Percentiles rank a stretch among this genome's conserved stretches.
Conservation (phyloP, 768 basidiomycete species). For the Tulasnella sp. region DNA sequence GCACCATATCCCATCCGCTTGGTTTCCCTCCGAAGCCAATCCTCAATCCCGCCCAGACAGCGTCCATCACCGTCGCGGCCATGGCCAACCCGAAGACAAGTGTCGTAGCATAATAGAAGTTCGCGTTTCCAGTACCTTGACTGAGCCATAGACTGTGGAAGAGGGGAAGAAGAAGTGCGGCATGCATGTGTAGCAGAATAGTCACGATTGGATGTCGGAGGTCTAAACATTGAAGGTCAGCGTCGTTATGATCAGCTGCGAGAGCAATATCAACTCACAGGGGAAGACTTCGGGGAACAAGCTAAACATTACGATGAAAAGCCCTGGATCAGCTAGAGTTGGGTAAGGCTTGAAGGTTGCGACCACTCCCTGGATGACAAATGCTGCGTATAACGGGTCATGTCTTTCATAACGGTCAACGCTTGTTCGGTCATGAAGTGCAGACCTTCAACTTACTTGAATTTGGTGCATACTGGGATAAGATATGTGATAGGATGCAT, state of each 20-base stretch:
- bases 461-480: constrained; percentile 75
- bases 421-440: background rate
- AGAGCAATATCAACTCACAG: constrained; percentile 34
- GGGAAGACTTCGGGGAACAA: constrained; percentile 77
- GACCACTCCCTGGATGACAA: constrained; percentile 63
- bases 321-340: constrained; percentile 74
- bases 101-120: constrained; percentile 95
- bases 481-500: constrained; percentile 76
- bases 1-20: constrained; percentile 45
- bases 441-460: constrained; percentile 42
- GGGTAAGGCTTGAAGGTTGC: constrained; percentile 88
- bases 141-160: constrained; percentile 87
- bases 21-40: constrained; percentile 50
- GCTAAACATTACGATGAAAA: constrained; percentile 70
- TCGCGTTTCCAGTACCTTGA: constrained; percentile 91
- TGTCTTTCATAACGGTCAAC: constrained; percentile 36
- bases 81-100: constrained; percentile 85
- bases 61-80: constrained; percentile 73
- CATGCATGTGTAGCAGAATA: constrained; percentile 68
- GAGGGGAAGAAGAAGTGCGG: constrained; percentile 74
- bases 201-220: constrained; percentile 79
- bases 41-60: constrained; percentile 70
- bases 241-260: background rate
- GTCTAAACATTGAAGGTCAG: constrained; percentile 37
- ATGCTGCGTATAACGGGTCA: constrained; percentile 71